Base-by-base conservation (phyloP, 768 basidiomycete species). In the Mycena capillaripes region DNA sequence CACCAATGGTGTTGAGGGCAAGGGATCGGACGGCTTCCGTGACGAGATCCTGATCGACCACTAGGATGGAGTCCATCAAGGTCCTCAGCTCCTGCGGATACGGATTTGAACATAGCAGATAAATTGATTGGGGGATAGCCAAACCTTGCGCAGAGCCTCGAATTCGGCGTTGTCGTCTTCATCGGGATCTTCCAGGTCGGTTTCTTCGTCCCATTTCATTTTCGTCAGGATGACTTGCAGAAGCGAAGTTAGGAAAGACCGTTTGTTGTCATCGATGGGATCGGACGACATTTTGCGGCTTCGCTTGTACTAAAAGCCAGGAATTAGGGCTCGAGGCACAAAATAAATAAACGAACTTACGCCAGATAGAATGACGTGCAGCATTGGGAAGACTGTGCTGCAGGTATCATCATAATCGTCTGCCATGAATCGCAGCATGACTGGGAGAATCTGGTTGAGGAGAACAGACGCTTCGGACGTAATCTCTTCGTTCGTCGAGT, bases 351-450 rank as follows among this genome's bases (percentile, higher is more conserved):
- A n/a, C 29, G 27, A 7, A 88, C 93, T 80, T 80, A 97, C 97
- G 59, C 87, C 88, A 34, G 87, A 85, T 44, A 99, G 88, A 66
- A 98, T 84, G 25, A 89, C 87, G 72, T 92, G 90, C 17, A 98
- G 84, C 66, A 98, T 84, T 4, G 95, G 91, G 77, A 97, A 95
- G 46, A 98, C 88, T 9, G 97, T 93, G 25, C 91, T 90, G 73
- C 92, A 92, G 8, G 95, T 97, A 77, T 97, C 97, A 72, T 97
- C 95, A 74, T 95, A 95, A 30, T 92, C 87, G 78, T 99, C 98
- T 11, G 92, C 93, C 84, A 99, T 86, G 84, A 98, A 97, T 19
- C 90, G 92, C 14, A 99, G 86, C 85, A 96, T 88, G 40, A 96
- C 86, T 2, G 97, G 95, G 21, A 97, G 87, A 50, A 92, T 82